A percentile compares a stretch with the other conserved stretches of the same genome.
Evolutionary conservation across 2,329 filamentous ascomycete genomes (phyloP).

Genomic region (Claviceps sp.): DNA sequence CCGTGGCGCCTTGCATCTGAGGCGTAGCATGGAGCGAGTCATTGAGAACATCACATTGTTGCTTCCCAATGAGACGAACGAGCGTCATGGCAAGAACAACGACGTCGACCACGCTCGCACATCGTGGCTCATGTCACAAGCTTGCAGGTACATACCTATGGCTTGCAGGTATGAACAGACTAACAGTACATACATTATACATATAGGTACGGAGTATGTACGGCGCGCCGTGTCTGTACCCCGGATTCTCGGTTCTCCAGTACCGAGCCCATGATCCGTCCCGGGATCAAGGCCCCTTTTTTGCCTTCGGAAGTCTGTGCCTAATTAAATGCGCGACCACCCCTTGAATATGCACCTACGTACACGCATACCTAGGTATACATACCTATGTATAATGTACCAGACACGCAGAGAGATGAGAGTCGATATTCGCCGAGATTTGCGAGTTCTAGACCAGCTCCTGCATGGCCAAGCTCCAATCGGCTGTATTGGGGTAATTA

Average conservation of each 20-base stretch:
- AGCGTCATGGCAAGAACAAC: neutral
- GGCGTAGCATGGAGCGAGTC: neutral
- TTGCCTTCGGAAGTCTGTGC: too few relatives aligned
- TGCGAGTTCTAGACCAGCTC: neutral
- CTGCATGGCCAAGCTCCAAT: neutral
- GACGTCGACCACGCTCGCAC: neutral
- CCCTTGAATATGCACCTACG: too few relatives aligned
- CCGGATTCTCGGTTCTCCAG: constrained; percentile 3
- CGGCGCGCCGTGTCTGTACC: neutral
- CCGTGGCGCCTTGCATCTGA: neutral
- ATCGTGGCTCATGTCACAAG: neutral
- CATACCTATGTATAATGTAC: neutral
- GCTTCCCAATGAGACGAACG: neutral
- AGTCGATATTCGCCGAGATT: neutral
- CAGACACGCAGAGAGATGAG: neutral
- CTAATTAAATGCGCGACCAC: too few relatives aligned
- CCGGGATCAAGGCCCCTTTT: neutral
- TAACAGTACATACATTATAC: neutral
- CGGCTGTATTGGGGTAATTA: neutral
- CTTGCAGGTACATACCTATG: too few relatives aligned
- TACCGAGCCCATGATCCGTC: neutral
- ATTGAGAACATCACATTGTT: neutral
- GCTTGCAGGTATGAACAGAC: neutral
- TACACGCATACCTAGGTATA: too few relatives aligned
- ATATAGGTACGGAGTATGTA: too few relatives aligned